Base-by-base conservation (phyloP, 257 asterid species). In the Agastache rugosa region DNA sequence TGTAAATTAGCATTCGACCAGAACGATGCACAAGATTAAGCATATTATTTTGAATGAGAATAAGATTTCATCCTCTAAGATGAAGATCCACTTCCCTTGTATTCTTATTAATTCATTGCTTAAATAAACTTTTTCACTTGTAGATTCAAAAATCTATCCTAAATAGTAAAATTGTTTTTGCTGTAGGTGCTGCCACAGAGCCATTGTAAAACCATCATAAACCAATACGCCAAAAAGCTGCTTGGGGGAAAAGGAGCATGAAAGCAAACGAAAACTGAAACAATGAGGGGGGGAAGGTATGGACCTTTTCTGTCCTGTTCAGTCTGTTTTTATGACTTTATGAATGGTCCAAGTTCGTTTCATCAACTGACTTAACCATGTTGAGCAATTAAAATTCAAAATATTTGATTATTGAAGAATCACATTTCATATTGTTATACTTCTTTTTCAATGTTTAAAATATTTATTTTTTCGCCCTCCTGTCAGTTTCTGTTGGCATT, bases 281-380 rank as follows among this genome's bases (percentile, higher is more conserved):
- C 81, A 77, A 79, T 75, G 71, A 72, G 76, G 67, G 81, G 79
- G 82, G 81, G 68, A 79, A 83, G 90, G 88, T 81, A 83, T 86
- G 90, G 90, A 77, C 82, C 81, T 62, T 44, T 71, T 83, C 80
- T 79, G 83, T 85, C 87, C 76, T 76, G 59, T 76, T 61, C 76
- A 74, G 76, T 60, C 86, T 74, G 77, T 70, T 66, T 81, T 59
- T 54, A 76, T 78, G 75, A 75, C 82, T 64, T 76, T 85, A 82
- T 79, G 45, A 70, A 78, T 63, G 76, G 86, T 74, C 90, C 79
- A 80, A 82, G 79, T 83, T 85, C 67, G 90, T 62, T 82, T 78
- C 83, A 74, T 76, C 85, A 82, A 75, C 80, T 77, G 80, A 67
- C 77, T 74, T 79, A 74, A 81, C 73, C 80, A 78, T 80, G 82